Base-by-base conservation (phyloP, 805 yeast genomes). In the Komagataella mondaviorum region DNA sequence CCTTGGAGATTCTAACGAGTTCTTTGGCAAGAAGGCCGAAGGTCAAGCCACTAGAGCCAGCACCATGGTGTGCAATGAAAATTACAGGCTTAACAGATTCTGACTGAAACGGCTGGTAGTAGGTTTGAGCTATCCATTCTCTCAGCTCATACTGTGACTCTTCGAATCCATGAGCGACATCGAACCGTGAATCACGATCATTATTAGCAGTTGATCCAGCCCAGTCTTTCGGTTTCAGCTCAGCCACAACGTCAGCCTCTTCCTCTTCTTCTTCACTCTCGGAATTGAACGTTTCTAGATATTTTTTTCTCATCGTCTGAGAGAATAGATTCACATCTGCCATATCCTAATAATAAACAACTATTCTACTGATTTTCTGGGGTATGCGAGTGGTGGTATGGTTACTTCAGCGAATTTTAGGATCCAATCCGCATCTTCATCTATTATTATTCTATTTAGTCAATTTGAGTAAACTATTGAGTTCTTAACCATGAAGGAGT, bases 11-110 rank as follows among this genome's bases (percentile, higher is more conserved):
- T 48, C 59, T 63, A 1, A 75, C 68, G 23, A 88, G 55, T 14
- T 73, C 64, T 48, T 63, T 62, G 1, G 77, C 65, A 22, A 88
- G 58, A 23, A 69, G 62, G 0, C 87, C 85, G 68, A 86, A 93
- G 1, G 96, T 75, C 67, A 87, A 68, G 0, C 85, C 88, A 1
- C 87, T 78, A 0, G 97, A 89, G 0, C 98, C 99, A 1, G 96
- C 97, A 2, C 99, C 99, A 64, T 93, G 99, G 56, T 88, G 93
- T 57, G 82, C 80, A 1, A 93, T 67, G 57, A 86, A 80, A 1
- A 88, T 58, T 0, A 68, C 61, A 4, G 95, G 88, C 0, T 71
- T 61, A 0, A 60, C 58, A 1, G 58, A 23, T 20, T 45, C 49
- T 6, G 49, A n/a, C 7, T 49, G 7, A 4, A 46, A 23, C 0